Conservation (phyloP, 495 filamentous ascomycete species). For the Melanomma pulvis-pyrius region DNA sequence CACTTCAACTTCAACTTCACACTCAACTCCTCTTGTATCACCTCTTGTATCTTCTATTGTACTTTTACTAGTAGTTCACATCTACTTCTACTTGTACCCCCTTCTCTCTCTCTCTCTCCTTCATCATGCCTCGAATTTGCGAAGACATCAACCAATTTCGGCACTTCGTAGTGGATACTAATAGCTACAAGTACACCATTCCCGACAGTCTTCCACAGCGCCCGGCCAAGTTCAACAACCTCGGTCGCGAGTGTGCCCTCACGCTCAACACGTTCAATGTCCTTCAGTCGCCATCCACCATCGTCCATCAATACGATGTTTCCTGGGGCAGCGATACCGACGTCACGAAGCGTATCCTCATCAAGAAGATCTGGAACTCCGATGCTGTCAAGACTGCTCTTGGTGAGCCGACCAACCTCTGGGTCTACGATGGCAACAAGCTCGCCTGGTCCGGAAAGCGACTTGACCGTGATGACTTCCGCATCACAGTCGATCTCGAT, state of each 20-base stretch:
- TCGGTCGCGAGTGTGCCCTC: constrained; percentile 61
- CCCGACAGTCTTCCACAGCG: constrained; percentile 31
- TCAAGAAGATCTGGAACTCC: constrained; percentile 75
- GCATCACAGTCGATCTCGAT: constrained; percentile 67
- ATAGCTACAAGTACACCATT: constrained; percentile 21
- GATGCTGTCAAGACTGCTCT: constrained; percentile 58
- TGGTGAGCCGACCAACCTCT: constrained; percentile 47
- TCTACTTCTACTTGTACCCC: neutral
- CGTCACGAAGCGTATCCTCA: constrained; percentile 61
- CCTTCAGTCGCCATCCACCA: constrained; percentile 51
- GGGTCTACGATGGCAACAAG: constrained; percentile 78
- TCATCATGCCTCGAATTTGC: neutral
- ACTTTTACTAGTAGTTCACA: neutral
- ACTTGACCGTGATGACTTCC: constrained; percentile 47
- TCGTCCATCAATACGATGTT: constrained; percentile 80
- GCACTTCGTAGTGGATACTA: constrained; percentile 22
- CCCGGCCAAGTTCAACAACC: constrained; percentile 33
- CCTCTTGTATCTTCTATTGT: neutral
- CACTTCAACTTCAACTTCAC: neutral
- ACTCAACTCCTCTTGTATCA: neutral
- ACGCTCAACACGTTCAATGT: constrained; percentile 76
- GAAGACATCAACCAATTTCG: constrained; percentile 12
- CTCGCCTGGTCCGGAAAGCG: constrained; percentile 65
- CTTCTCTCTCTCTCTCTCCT: neutral
- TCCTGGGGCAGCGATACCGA: constrained; percentile 47